Base-by-base conservation (phyloP, 2,329 filamentous ascomycete genomes). In the Penicillium expansum region DNA sequence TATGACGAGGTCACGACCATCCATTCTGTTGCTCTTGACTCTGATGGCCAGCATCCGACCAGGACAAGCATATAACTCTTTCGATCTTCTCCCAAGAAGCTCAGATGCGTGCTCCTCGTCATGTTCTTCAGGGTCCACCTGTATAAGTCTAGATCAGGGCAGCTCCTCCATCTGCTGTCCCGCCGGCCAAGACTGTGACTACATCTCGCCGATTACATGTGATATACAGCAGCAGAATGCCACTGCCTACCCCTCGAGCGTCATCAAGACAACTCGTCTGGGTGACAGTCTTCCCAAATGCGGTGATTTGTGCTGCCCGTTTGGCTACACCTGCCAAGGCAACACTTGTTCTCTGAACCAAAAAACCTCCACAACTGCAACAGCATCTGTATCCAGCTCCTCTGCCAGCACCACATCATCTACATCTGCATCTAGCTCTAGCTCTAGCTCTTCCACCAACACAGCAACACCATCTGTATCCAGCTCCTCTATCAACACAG, bases 151-250 rank as follows among this genome's bases (percentile, higher is more conserved):
- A 35, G 78, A 80, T 57, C 62, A 69, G 51, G 71, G 68, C 11
- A 76, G 68, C 33, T 76, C 77, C 4, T 76, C 71, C 29, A 70
- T 81, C 24, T 81, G 79, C 65, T 81, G 79, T 62, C 77, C 77
- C n/a, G 65, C 69, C 11, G 77, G 75, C 5, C 56, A 66, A 27
- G 67, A 69, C 48, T 81, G 79, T 61, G 60, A 68, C 14, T 73
- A 69, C 50, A 80, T 80, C 45, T 58, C 70, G 32, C 69, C 75
- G 1, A 77, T 80, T 47, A 68, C 69, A 27, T 81, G 79, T 68
- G 68, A 80, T 55, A 58, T 79, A 4, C 63, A 69, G 30, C 65
- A 67, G 14, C 78, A 79, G 55, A 74, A 80, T 63, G 69, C 74
- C 5, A 73, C 71, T 0, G 48, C 67, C 5, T 64, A 76, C 37